phyloP scores from a whole-genome alignment of 2,329 filamentous ascomycete species.

The Chalara sp. region DNA sequence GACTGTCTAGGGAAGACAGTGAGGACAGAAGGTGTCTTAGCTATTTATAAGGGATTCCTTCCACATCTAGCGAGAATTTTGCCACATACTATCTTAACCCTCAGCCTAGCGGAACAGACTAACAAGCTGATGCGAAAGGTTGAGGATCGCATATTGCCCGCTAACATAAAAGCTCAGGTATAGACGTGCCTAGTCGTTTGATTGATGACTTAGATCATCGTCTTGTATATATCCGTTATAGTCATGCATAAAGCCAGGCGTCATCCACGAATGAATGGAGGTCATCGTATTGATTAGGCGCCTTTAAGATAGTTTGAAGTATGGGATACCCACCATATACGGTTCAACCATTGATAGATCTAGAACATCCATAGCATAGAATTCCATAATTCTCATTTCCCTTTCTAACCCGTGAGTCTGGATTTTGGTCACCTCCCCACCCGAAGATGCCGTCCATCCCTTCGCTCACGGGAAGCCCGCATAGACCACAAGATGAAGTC shows the following conservation, averaged over 20 bases:
- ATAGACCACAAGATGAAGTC: slow-evolving; percentile 52
- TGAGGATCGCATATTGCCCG: slow-evolving; percentile 52
- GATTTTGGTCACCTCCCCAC: slow-evolving; percentile 48
- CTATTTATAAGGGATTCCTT: slow-evolving; percentile 96
- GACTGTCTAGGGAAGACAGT: slow-evolving; percentile 91
- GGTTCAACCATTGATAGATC: slow-evolving; percentile 49
- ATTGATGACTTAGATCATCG: too few relatives aligned
- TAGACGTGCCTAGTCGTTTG: slow-evolving; percentile 3
- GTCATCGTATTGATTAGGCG: too few relatives aligned
- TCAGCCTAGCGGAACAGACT: slow-evolving; percentile 92
- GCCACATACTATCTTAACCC: slow-evolving; percentile 89
- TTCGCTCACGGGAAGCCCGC: slow-evolving; percentile 59
- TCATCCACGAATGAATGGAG: too few relatives aligned
- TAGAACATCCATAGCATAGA: slow-evolving; percentile 69
- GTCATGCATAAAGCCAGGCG: too few relatives aligned
- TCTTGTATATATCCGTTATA: too few relatives aligned
- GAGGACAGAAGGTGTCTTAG: slow-evolving; percentile 81
- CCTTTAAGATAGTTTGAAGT: too few relatives aligned
- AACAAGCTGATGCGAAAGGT: slow-evolving; percentile 83
- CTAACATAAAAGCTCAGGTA: slow-evolving; percentile 23
- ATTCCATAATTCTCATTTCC: slow-evolving; percentile 26
- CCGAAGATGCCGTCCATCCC: slow-evolving; percentile 57
- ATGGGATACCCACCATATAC: not conserved
- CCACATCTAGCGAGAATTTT: slow-evolving; percentile 91
- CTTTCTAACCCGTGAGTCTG: slow-evolving; percentile 18